Evolutionary conservation across 306 rosid genomes (phyloP).

Genomic region (Parietaria judaica): DNA sequence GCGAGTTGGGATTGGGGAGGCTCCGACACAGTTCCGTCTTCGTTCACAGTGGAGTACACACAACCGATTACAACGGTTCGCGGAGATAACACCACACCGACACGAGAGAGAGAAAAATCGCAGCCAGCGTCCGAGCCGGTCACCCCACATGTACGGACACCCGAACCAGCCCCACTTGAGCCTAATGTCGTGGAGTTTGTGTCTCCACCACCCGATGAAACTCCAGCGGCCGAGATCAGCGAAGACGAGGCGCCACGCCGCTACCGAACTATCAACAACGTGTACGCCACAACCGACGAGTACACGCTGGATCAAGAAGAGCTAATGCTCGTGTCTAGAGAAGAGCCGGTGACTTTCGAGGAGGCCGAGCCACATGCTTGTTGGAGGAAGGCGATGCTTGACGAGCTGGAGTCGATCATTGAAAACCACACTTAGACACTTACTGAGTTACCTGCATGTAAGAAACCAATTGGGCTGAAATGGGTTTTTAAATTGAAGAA

Average conservation of each 20-base stretch:
- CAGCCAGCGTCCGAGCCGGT: neutral
- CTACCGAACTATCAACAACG: neutral
- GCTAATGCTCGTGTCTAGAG: neutral
- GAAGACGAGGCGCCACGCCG: neutral
- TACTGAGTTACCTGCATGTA: neutral
- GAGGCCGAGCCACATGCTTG: neutral
- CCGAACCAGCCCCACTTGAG: neutral
- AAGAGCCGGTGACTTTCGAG: neutral
- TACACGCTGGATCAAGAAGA: neutral
- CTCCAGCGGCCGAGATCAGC: neutral
- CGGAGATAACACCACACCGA: neutral
- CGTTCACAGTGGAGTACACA: neutral
- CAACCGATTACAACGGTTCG: neutral
- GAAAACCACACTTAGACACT: neutral
- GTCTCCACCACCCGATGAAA: neutral
- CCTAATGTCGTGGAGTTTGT: neutral
- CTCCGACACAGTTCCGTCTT: neutral
- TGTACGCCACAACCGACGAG: constrained; percentile 1
- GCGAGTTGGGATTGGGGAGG: neutral
- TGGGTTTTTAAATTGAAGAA: neutral
- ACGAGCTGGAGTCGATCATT: neutral
- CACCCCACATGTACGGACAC: neutral
- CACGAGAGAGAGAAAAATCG: neutral
- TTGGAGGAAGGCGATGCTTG: neutral
- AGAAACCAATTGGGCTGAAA: neutral